phyloP scores from a whole-genome alignment of 352 stramenopile species.

The Phytophthora nicotianae region DNA sequence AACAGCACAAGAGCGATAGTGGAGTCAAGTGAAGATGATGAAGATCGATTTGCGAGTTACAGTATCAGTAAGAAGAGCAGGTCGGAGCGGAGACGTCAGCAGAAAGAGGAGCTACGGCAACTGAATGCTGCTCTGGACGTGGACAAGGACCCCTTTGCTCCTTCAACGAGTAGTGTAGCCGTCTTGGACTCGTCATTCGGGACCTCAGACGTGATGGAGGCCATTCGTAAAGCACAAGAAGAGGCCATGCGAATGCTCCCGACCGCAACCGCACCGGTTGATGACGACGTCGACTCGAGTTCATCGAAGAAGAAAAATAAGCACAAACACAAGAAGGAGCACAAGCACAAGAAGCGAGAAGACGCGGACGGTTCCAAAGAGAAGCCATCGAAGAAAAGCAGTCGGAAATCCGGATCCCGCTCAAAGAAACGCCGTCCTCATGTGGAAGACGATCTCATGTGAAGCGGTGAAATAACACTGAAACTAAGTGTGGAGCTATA shows the following conservation, averaged over 20 bases:
- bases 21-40: slow-evolving; percentile 41
- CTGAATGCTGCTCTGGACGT: slow-evolving; percentile 39
- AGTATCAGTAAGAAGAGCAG: slow-evolving; percentile 49
- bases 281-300: slow-evolving; percentile 11
- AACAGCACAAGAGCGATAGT: slow-evolving; percentile 5
- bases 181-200: slow-evolving; percentile 24
- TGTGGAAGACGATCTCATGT: slow-evolving; percentile 22
- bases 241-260: slow-evolving; percentile 70
- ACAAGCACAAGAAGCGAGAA: slow-evolving; percentile 31
- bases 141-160: slow-evolving; percentile 13
- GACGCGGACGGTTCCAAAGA: slow-evolving; percentile 15
- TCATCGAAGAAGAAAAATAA: slow-evolving; percentile 29
- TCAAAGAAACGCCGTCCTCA: slow-evolving; percentile 27
- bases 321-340: slow-evolving; percentile 41
- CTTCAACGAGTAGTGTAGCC: slow-evolving; percentile 4
- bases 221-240: slow-evolving; percentile 70
- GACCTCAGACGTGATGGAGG: slow-evolving; percentile 63
- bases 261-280: not conserved
- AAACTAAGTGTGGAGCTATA: too few relatives aligned
- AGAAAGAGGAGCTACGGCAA: slow-evolving; percentile 51
- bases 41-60: slow-evolving; percentile 61
- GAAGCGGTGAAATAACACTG: slow-evolving; percentile 9
- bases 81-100: slow-evolving; percentile 38
- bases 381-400: slow-evolving; percentile 32
- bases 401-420: slow-evolving; percentile 25